Evolutionary conservation across 2,329 filamentous ascomycete genomes (phyloP).

Genomic region (Aspergillus pseudoglaucus): DNA sequence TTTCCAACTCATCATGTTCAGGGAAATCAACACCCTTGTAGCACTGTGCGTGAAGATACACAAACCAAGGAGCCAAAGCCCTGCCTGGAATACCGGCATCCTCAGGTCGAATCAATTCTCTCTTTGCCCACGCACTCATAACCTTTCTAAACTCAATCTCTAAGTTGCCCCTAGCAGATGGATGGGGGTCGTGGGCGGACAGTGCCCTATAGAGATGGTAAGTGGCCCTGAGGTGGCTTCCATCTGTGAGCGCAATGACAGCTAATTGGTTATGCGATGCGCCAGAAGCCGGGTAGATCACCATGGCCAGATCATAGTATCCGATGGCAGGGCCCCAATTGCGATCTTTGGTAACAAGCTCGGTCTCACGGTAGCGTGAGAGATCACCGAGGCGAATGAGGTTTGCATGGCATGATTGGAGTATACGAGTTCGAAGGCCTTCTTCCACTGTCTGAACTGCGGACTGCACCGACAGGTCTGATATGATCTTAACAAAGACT

Average conservation of each 20-base stretch:
- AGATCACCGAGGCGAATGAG: constrained; percentile 85
- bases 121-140: constrained; percentile 50
- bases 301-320: constrained; percentile 77
- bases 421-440: constrained; percentile 53
- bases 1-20: constrained; percentile 73
- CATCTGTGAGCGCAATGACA: constrained; percentile 70
- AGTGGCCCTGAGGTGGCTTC: constrained; percentile 73
- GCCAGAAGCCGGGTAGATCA: constrained; percentile 71
- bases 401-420: constrained; percentile 71
- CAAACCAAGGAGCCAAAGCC: constrained; percentile 72
- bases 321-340: constrained; percentile 74
- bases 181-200: constrained; percentile 66
- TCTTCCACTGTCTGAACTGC: constrained; percentile 41
- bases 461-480: constrained; percentile 40
- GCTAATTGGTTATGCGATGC: constrained; percentile 85
- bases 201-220: constrained; percentile 86
- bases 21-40: constrained; percentile 70
- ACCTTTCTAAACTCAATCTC: constrained; percentile 71
- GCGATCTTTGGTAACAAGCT: constrained; percentile 64
- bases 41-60: constrained; percentile 77
- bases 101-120: constrained; percentile 44
- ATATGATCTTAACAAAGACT: constrained; percentile 9
- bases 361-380: constrained; percentile 72
- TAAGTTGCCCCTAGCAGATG: constrained; percentile 68
- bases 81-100: constrained; percentile 46